Percentiles rank a stretch among this genome's conserved stretches.
Conservation (phyloP, 495 filamentous ascomycete species). For the Penicillium samsonianum region DNA sequence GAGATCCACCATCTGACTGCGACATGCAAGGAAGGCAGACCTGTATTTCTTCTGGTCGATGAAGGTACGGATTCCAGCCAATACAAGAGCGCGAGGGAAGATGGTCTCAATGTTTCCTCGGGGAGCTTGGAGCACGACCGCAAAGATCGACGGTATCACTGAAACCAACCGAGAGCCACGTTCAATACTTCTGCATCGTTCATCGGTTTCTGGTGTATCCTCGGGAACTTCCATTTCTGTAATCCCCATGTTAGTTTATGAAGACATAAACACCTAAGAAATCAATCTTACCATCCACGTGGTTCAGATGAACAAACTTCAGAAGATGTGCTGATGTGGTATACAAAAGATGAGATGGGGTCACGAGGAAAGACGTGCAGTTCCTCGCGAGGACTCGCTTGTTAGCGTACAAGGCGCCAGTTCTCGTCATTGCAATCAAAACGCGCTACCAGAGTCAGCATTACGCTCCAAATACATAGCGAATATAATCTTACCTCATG, state of each 20-base stretch:
- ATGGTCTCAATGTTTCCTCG: slow-evolving; percentile 95
- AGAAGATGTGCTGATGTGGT: slow-evolving; percentile 88
- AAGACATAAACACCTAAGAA: not conserved
- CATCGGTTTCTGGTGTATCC: slow-evolving; percentile 89
- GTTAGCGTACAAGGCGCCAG: slow-evolving; percentile 78
- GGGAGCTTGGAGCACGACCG: slow-evolving; percentile 86
- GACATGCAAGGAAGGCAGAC: slow-evolving; percentile 80
- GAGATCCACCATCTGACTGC: slow-evolving; percentile 93
- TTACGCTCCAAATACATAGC: not conserved
- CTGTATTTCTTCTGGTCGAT: slow-evolving; percentile 80
- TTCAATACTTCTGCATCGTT: slow-evolving; percentile 89
- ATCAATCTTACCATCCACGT: slow-evolving; percentile 58
- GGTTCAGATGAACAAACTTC: slow-evolving; percentile 85
- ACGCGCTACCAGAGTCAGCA: slow-evolving; percentile 35
- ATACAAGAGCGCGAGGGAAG: slow-evolving; percentile 85
- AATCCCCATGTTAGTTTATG: slow-evolving; percentile 6
- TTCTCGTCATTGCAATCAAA: slow-evolving; percentile 60
- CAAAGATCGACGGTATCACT: slow-evolving; percentile 83
- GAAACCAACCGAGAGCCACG: slow-evolving; percentile 84
- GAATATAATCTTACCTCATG: slow-evolving; percentile 35
- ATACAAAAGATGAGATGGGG: slow-evolving; percentile 80
- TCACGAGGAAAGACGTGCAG: slow-evolving; percentile 87
- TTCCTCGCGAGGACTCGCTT: slow-evolving; percentile 71
- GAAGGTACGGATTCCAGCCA: slow-evolving; percentile 79
- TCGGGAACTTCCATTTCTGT: slow-evolving; percentile 75